phyloP scores from a whole-genome alignment of 495 filamentous ascomycete species.

The Aspergillus carlsbadensis region DNA sequence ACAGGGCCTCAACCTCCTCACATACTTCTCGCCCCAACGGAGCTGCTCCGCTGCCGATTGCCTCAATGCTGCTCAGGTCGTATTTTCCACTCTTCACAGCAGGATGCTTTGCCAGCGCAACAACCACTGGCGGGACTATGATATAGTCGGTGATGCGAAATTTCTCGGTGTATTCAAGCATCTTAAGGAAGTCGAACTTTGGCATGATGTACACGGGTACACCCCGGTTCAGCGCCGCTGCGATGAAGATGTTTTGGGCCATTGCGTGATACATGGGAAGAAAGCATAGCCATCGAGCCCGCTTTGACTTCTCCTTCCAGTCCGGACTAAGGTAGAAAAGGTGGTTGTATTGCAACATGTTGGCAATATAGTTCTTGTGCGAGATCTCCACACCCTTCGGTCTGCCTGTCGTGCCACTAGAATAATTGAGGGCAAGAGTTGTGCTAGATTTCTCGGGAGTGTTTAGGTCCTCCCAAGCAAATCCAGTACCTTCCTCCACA shows the following conservation, averaged over 20 bases:
- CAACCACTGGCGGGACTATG: slow-evolving; percentile 67
- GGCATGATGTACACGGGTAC: slow-evolving; percentile 69
- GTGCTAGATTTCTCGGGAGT: slow-evolving; percentile 38
- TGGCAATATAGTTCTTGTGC: slow-evolving; percentile 70
- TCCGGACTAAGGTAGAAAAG: slow-evolving; percentile 47
- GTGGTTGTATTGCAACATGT: slow-evolving; percentile 58
- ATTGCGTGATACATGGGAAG: slow-evolving; percentile 75
- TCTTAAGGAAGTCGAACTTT: slow-evolving; percentile 68
- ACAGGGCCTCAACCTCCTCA: slow-evolving; percentile 56
- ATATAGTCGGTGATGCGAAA: slow-evolving; percentile 66
- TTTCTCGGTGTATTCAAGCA: slow-evolving; percentile 65
- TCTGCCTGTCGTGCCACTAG: slow-evolving; percentile 75
- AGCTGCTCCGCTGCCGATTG: slow-evolving; percentile 60
- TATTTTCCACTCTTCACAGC: slow-evolving; percentile 54
- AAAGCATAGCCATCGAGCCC: slow-evolving; percentile 53
- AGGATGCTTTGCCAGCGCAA: slow-evolving; percentile 71
- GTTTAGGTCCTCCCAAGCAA: slow-evolving; percentile 41
- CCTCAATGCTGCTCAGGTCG: slow-evolving; percentile 65
- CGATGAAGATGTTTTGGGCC: slow-evolving; percentile 50
- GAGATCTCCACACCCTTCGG: slow-evolving; percentile 83
- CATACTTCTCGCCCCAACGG: slow-evolving; percentile 63
- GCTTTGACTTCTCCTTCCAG: slow-evolving; percentile 33
- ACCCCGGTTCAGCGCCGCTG: slow-evolving; percentile 34
- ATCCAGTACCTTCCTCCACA: slow-evolving; percentile 40
- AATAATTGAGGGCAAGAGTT: slow-evolving; percentile 67